Evolutionary conservation across 2,329 filamentous ascomycete genomes (phyloP).

Genomic region (Hypoxylon sp.): DNA sequence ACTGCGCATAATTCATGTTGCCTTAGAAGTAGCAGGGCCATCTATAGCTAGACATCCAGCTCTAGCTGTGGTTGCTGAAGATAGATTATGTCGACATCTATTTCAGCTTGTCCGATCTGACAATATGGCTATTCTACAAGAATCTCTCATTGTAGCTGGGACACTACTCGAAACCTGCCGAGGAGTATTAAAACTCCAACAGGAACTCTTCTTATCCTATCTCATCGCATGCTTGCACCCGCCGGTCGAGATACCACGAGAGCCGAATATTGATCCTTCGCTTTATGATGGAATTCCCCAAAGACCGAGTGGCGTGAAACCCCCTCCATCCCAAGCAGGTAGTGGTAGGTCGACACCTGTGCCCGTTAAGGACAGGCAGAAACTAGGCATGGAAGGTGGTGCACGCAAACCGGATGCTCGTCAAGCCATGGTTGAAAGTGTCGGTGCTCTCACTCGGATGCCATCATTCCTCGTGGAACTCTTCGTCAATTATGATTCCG

Average conservation of each 20-base stretch:
- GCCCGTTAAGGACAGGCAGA: constrained; percentile 91
- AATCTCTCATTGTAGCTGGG: constrained; percentile 91
- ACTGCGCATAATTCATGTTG: constrained; percentile 95
- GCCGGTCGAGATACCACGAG: constrained; percentile 91
- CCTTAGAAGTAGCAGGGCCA: constrained; percentile 93
- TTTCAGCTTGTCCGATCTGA: constrained; percentile 98
- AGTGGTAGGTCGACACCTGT: constrained; percentile 93
- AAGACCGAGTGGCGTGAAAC: constrained; percentile 88
- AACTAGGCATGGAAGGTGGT: constrained; percentile 91
- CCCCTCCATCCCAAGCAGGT: constrained; percentile 76
- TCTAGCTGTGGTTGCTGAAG: constrained; percentile 88
- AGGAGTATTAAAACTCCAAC: constrained; percentile 91
- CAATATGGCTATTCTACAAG: constrained; percentile 94
- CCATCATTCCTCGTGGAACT: constrained; percentile 95
- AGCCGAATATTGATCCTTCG: constrained; percentile 89
- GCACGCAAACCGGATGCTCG: constrained; percentile 93
- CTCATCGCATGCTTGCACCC: constrained; percentile 94
- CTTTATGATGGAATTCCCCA: constrained; percentile 95
- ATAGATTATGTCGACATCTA: constrained; percentile 91
- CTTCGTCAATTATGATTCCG: constrained; percentile 98
- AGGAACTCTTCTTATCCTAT: constrained; percentile 96
- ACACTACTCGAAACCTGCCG: constrained; percentile 93
- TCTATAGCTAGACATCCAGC: constrained; percentile 94
- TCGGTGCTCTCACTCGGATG: constrained; percentile 91
- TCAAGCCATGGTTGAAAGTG: constrained; percentile 98